Evolutionary conservation across 176 grass and related monocot genomes (phyloP), one percentile per base, ranked within the genome.

Genomic region (Hsuehochloa calcarea): DNA sequence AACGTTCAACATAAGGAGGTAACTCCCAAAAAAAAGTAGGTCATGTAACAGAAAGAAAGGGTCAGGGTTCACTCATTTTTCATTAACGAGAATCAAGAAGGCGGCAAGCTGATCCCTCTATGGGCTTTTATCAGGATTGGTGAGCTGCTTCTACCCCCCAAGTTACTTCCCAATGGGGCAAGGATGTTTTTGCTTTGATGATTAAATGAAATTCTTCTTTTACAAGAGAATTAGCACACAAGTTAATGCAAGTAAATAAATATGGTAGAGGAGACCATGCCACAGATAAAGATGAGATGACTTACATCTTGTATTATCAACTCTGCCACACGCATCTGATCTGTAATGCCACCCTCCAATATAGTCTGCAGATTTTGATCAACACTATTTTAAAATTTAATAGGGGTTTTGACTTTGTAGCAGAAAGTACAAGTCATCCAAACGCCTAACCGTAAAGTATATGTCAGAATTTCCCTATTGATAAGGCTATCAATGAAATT

Each of bases 241-340:
- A 69, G 27, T 10, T 60, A 60, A 69, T 55, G 50, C 40, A 55
- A 73, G 2, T 25, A 47, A 61, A 56, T n/a, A 70, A 45, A 49
- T 49, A 16, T 73, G 27, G 38, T 49, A 68, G 15, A 56, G 46
- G 65, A 26, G 16, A 72, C 52, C 46, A 86, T 82, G 15, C 47
- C 37, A 86, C 23, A 3, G 52, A 37, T 40, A 72, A 41, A 67
- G 72, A 83, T 81, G 74, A 56, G 38, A 89, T 56, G 35, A 65
- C 93, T 91, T 91, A 99, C 97, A 94, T 99, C 97, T 89, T 99
- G 94, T 60, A 75, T 75, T 84, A 99, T 96, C 82, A 99, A 91
- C 86, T 99, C 97, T 72, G 91, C 90, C 72, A 99, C 93, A 14
- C 75, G 93, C 84, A 96, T 94, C 82, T 99, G 97, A 91, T 99